Conservation (phyloP, 163 green algal genomes). For the Volvox carteri region DNA sequence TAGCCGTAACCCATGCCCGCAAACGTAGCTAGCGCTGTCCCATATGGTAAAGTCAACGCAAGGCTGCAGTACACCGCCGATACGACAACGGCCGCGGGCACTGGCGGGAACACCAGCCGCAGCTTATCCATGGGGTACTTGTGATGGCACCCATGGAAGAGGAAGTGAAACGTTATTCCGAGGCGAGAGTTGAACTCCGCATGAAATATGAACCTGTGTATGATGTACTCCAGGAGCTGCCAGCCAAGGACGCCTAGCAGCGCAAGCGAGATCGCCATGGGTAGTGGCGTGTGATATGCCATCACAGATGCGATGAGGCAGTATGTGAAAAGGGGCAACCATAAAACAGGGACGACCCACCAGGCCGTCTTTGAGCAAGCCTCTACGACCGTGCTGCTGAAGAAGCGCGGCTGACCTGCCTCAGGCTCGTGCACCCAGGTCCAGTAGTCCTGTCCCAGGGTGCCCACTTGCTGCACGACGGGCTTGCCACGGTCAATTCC, state of each 20-base stretch:
- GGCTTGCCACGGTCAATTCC: constrained; percentile 44
- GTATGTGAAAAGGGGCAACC: constrained; percentile 65
- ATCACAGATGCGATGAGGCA: constrained; percentile 14
- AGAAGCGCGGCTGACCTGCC: constrained; percentile 77
- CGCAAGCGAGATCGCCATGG: constrained; percentile 36
- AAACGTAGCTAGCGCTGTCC: constrained; percentile 62
- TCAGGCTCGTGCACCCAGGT: constrained; percentile 80
- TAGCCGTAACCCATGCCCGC: constrained; percentile 92
- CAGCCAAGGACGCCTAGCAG: constrained; percentile 81
- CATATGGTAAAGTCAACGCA: constrained; percentile 25
- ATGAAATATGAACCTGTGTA: constrained; percentile 95
- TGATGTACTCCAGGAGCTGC: constrained; percentile 88
- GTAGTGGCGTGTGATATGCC: background rate
- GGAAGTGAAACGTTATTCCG: constrained; percentile 89
- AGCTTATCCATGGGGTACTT: constrained; percentile 90
- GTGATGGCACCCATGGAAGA: constrained; percentile 95
- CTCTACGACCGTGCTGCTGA: constrained; percentile 72
- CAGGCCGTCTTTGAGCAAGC: constrained; percentile 70
- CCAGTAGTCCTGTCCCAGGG: constrained; percentile 78
- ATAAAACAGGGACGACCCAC: constrained; percentile 79
- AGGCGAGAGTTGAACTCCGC: constrained; percentile 64
- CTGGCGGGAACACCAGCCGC: constrained; percentile 90
- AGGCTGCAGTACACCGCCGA: constrained; percentile 64
- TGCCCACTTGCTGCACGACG: constrained; percentile 74
- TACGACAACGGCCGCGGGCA: constrained; percentile 74